Base-by-base conservation (phyloP, 352 stramenopile genomes). In the Phytopythium ostracodes region DNA sequence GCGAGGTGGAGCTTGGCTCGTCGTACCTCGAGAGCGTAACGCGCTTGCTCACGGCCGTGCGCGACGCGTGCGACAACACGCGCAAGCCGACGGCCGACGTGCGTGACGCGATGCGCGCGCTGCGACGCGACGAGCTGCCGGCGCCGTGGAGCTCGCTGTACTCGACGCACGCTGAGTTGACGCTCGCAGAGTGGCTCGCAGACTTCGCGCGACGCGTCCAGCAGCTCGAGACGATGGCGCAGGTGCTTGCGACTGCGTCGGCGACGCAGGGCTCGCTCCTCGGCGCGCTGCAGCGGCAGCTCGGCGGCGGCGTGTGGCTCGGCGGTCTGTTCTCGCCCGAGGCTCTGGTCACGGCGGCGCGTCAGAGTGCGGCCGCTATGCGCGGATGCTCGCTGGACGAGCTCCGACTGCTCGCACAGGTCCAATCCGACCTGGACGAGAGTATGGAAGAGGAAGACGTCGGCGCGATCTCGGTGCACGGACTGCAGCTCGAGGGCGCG, bases 271-370 rank as follows among this genome's bases (percentile, higher is more conserved):
- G 22, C 17, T 49, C 53, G 35, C 53, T 59, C n/a, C 53, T 59
- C 14, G 25, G n/a, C 3, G 38, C 33, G 35, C 51, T 63, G 18
- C 38, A 68, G 25, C 56, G 74, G 29, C 64, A 75, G 54, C 68
- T 77, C 18, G 11, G 62, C 20, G 65, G 55, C 25, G 79, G 83
- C 24, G 81, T 97, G 50, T 98, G 93, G 91, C 70, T 98, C 24
- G 94, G 94, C n/a, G 89, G 91, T 0, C 76, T 98, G 40, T 97
- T 98, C 63, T 96, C 84, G 10, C 91, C 94, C 9, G 94, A 98
- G 59, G 91, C 91, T 40, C 98, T 98, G 44, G 77, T 98, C 46
- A 98, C 91, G 7, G 92, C 93, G 6, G 96, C 83, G 7, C 79
- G 94, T 5, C 94, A 98, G 78, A 85, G 87, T 33, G 89, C 93